Conservation (phyloP, 805 yeast genomes). For the Wickerhamiella lipophila region DNA sequence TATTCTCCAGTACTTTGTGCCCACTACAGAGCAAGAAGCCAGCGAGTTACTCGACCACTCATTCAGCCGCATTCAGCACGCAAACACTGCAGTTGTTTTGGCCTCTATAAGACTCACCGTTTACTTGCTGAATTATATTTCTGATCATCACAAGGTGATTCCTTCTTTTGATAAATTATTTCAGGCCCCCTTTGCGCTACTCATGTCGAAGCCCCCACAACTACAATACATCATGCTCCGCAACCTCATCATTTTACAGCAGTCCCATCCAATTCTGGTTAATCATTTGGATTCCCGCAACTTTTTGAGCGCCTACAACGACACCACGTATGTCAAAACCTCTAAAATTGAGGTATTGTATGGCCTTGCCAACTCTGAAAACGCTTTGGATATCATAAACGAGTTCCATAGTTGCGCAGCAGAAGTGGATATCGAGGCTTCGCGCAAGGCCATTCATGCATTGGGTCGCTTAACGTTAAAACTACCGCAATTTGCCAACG, state of each 20-base stretch:
- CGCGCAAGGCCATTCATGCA: constrained; percentile 76
- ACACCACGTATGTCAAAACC: constrained; percentile 78
- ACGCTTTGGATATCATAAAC: constrained; percentile 47
- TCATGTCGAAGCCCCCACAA: constrained; percentile 67
- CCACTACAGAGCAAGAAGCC: constrained; percentile 57
- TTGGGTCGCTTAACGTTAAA: constrained; percentile 82
- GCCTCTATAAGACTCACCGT: constrained; percentile 62
- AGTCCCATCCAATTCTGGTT: constrained; percentile 11
- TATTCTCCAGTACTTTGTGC: constrained; percentile 55
- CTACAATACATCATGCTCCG: constrained; percentile 71
- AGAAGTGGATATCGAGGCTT: constrained; percentile 76
- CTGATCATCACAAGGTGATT: constrained; percentile 40
- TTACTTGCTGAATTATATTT: constrained; percentile 61
- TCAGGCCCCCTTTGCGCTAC: constrained; percentile 45
- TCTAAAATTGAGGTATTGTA: constrained; percentile 82
- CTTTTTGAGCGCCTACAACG: constrained; percentile 73
- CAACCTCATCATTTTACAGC: constrained; percentile 60
- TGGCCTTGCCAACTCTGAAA: constrained; percentile 54
- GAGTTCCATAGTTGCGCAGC: constrained; percentile 81
- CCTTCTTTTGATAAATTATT: constrained; percentile 45
- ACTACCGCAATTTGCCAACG: constrained; percentile 45
- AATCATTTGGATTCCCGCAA: constrained; percentile 49
- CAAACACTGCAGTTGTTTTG: constrained; percentile 66
- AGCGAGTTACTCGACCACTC: constrained; percentile 48
- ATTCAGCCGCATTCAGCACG: constrained; percentile 64